Evolutionary conservation across 768 basidiomycete genomes (phyloP).

Genomic region (Hemileccinum impolitum): DNA sequence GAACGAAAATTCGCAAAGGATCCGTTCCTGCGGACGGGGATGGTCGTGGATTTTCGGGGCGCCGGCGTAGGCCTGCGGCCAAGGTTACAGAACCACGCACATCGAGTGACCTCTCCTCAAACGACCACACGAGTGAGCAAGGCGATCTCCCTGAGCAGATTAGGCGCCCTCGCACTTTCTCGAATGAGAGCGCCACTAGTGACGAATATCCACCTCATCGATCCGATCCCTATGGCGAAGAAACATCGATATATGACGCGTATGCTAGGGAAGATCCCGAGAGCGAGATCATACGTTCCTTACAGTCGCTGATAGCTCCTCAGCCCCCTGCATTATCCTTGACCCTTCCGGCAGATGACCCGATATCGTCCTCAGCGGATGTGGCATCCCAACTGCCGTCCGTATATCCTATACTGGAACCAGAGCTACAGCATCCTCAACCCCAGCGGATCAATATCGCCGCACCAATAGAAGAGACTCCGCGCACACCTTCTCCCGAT

Average conservation of each 20-base stretch:
- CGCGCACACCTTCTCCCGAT: constrained; percentile 63
- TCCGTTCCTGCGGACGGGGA: constrained; percentile 71
- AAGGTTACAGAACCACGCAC: constrained; percentile 44
- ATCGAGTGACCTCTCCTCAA: constrained; percentile 67
- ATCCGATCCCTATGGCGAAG: constrained; percentile 79
- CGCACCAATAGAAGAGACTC: constrained; percentile 33
- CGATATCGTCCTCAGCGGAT: constrained; percentile 4
- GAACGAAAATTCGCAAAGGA: constrained; percentile 93
- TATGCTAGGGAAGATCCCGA: constrained; percentile 65
- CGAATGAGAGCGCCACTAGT: constrained; percentile 36
- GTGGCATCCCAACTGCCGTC: constrained; percentile 25
- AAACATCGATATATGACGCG: constrained; percentile 79
- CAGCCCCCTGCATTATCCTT: constrained; percentile 23
- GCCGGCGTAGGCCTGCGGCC: constrained; percentile 27
- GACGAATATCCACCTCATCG: constrained; percentile 41
- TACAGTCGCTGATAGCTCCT: constrained; percentile 18
- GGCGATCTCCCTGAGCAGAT: constrained; percentile 46
- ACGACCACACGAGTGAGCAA: constrained; percentile 53
- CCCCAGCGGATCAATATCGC: constrained; percentile 48
- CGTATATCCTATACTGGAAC: constrained; percentile 33
- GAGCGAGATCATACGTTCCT: constrained; percentile 24
- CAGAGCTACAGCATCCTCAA: constrained; percentile 61
- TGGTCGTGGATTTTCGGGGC: constrained; percentile 72
- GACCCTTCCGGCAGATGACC: constrained; percentile 20
- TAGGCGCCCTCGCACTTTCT: constrained; percentile 34